Base-by-base conservation (phyloP, 495 filamentous ascomycete species). In the Hypoxylon lenormandii region DNA sequence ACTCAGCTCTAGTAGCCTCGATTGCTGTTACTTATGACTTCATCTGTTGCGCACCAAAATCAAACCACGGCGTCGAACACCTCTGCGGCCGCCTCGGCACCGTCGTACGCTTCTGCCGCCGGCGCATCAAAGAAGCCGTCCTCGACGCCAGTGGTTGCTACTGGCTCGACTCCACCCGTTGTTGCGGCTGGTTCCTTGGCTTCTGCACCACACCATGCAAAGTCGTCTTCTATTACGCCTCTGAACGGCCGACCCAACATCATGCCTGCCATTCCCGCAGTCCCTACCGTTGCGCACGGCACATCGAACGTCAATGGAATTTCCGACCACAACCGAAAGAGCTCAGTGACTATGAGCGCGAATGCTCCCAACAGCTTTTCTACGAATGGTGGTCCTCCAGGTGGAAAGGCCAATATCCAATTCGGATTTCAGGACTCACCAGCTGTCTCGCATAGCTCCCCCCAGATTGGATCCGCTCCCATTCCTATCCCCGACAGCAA, bases 291-390 rank as follows among this genome's bases (percentile, higher is more conserved):
- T 54, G 86, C 89, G 60, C 90, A 89, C 82, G 87, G 87, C 66
- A 86, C 82, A 64, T 81, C 88, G 46, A 78, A 82, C 74, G 77
- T 84, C 50, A 83, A 88, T 72, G 84, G 88, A 49, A 76, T 80
- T 48, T 81, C 79, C 58, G 90, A 94, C 65, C 94, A 97, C 81
- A 84, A 80, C 64, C 87, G 91, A 62, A 95, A 95, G 80, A 88
- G 88, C 56, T 94, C 92, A 15, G 90, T 97, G 60, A 95, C 92
- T 57, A 96, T 97, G 80, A 93, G 85, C 73, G 89, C 92, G 49
- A 86, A 89, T 64, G 91, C 90, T 37, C 86, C 91, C 12, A 89
- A 84, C 55, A 88, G 89, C 64, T 89, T 89, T 68, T 87, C 88
- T 53, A 86, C 90, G 26, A 95, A 96, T 81, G 91, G 92, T 66